Evolutionary conservation across 306 rosid species (phyloP).

Genomic region (Medicago ruthenica): DNA sequence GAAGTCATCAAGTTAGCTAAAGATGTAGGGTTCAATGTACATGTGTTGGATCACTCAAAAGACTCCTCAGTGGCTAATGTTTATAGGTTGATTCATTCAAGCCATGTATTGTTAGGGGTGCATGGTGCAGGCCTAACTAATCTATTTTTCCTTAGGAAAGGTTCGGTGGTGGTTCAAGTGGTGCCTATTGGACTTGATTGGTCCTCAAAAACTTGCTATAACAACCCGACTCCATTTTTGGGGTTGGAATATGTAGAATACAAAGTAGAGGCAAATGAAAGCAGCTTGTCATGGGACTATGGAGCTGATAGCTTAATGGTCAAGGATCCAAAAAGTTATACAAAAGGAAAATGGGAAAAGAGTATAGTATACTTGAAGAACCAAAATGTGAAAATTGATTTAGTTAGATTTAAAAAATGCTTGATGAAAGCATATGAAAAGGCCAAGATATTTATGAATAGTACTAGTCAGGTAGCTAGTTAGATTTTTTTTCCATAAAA

Average conservation of each 20-base stretch:
- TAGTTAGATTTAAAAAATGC: constrained; percentile 36
- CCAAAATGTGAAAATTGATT: constrained; percentile 41
- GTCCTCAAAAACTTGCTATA: constrained; percentile 42
- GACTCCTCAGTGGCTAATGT: constrained; percentile 14
- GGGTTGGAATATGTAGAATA: constrained; percentile 49
- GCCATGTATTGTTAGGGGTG: constrained; percentile 56
- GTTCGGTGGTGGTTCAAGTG: constrained; percentile 34
- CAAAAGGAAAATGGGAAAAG: constrained; percentile 14
- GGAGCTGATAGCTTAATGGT: constrained; percentile 46
- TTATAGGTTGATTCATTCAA: constrained; percentile 39
- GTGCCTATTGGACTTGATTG: constrained; percentile 56
- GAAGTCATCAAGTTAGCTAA: constrained; percentile 32
- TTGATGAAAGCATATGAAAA: constrained; percentile 33
- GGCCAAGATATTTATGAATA: constrained; percentile 35
- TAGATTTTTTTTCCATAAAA: not conserved
- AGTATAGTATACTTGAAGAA: constrained; percentile 34
- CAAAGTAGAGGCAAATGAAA: constrained; percentile 43
- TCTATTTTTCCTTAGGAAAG: constrained; percentile 41
- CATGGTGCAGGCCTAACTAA: constrained; percentile 67
- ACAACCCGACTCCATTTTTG: constrained; percentile 19
- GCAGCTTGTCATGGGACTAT: constrained; percentile 38
- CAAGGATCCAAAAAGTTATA: constrained; percentile 21
- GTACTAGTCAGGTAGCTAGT: not conserved
- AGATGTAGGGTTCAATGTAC: constrained; percentile 51
- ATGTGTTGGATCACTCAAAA: constrained; percentile 40